Base-by-base conservation (phyloP, 2,329 filamentous ascomycete species). In the Cytospora piceicola region DNA sequence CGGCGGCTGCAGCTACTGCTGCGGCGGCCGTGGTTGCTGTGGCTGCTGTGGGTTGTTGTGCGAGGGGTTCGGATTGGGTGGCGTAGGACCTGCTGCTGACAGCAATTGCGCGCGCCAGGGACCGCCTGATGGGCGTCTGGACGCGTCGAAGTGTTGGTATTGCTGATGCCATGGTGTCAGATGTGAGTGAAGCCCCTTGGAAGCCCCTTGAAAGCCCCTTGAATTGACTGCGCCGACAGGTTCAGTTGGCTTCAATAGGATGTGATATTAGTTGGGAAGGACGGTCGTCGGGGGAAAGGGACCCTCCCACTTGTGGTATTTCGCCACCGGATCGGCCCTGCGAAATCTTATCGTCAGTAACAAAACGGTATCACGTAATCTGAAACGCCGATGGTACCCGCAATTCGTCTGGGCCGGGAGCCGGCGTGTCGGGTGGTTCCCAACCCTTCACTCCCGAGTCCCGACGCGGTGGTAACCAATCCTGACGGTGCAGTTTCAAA, bases 51-150 rank as follows among this genome's bases (percentile, higher is more conserved):
- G 69, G 57, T 14, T 61, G 20, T 57, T 68, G n/a, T 64, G 67
- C 52, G 63, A 69, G 69, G 70, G 74, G 63, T 62, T 73, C 71
- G 67, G 76, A 46, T 24, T 63, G 51, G 66, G 82, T 84, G 74
- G 82, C 82, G 71, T 83, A 81, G 54, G 75, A 71, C 68, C 81
- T 78, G 67, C 71, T 71, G 52, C 77, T 68, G 34, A 77, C 69
- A 63, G 73, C 70, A 67, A 73, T 65, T 62, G 70, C 69, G 61
- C 70, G 64, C 42, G 73, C 71, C 36, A 83, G 71, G 36, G 76
- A 79, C 67, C 77, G 76, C 63, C 80, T 77, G 22, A 83, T 73
- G 61, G 81, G 81, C 60, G 73, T 75, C 49, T 78, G 79, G 34
- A 78, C 76, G 68, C 79, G 76, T 65, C 77, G 78, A 39, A 84